These are phyloP conservation scores for Phyllosticta paracitricarpa DNA, from an alignment of 2,329 filamentous ascomycete species.

Conservation along the genomic window DNA sequence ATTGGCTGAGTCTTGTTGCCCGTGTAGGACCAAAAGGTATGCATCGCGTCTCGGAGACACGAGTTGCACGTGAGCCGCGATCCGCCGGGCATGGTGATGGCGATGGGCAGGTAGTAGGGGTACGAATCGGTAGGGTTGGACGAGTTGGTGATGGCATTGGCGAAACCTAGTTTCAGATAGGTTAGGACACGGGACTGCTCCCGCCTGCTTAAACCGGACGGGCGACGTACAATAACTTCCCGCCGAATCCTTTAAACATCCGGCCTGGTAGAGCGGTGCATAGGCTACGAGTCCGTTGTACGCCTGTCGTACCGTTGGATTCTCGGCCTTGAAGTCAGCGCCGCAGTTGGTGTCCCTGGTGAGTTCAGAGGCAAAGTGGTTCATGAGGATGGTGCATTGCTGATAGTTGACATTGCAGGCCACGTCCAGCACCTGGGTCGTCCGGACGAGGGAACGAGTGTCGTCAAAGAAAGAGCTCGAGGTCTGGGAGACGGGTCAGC, in stretches of 20 bases:
- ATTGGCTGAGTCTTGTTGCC: conserved; percentile 57
- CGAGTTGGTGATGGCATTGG: conserved; percentile 70
- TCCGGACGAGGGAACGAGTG: conserved; percentile 57
- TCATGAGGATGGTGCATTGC: conserved; percentile 57
- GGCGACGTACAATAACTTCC: conserved; percentile 55
- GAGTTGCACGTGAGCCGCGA: conserved; percentile 62
- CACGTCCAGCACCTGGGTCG: conserved; percentile 68
- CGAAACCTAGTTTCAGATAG: conserved; percentile 45
- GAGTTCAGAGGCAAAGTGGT: conserved; percentile 55
- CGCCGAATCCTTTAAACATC: conserved; percentile 61
- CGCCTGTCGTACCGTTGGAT: conserved; percentile 62
- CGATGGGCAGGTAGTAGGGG: conserved; percentile 78
- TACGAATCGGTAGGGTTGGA: conserved; percentile 59
- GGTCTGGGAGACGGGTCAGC: conserved; percentile 43
- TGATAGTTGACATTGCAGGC: conserved; percentile 61
- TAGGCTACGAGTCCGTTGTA: conserved; percentile 71
- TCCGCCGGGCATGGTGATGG: conserved; percentile 55
- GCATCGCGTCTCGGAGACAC: conserved; percentile 75
- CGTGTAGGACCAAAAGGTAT: conserved; percentile 62
- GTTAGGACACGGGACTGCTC: neutral
- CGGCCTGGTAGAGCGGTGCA: conserved; percentile 65
- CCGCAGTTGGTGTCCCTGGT: conserved; percentile 56
- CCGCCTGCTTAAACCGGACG: neutral
- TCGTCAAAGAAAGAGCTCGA: conserved; percentile 78
- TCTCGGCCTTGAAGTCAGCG: conserved; percentile 55